Conservation (phyloP, 768 basidiomycete species). For the Boletus tomentosulus region DNA sequence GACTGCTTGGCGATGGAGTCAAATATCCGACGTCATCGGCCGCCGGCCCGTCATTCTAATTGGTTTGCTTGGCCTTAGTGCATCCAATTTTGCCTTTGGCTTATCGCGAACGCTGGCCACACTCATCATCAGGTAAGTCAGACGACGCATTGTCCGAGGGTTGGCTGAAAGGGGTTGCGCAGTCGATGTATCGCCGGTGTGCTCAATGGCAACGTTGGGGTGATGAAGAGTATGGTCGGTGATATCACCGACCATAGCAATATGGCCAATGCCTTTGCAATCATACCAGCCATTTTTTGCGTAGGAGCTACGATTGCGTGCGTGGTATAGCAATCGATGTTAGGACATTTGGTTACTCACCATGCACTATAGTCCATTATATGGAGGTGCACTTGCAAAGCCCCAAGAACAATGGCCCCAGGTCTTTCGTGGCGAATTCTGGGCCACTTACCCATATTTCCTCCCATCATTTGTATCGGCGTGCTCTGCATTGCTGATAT, state of each 20-base stretch:
- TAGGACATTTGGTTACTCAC: neutral
- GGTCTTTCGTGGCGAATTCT: slow-evolving; percentile 40
- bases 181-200: slow-evolving; percentile 35
- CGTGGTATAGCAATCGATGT: neutral
- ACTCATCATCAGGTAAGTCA: slow-evolving; percentile 48
- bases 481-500: slow-evolving; percentile 8
- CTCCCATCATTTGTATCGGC: slow-evolving; percentile 30
- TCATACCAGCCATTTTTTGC: slow-evolving; percentile 6
- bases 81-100: slow-evolving; percentile 59
- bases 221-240: slow-evolving; percentile 68
- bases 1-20: slow-evolving; percentile 60
- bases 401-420: slow-evolving; percentile 53
- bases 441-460: slow-evolving; percentile 35
- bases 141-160: neutral
- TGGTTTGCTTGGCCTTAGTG: slow-evolving; percentile 47
- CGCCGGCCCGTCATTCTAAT: slow-evolving; percentile 58
- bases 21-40: slow-evolving; percentile 54
- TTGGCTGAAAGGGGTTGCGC: neutral
- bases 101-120: slow-evolving; percentile 52
- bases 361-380: slow-evolving; percentile 41
- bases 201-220: slow-evolving; percentile 42
- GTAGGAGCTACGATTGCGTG: slow-evolving; percentile 2
- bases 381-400: slow-evolving; percentile 52
- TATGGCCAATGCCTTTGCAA: slow-evolving; percentile 33
- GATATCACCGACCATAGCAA: slow-evolving; percentile 47